Evolutionary conservation across 352 stramenopile species (phyloP), one percentile per base, ranked within the genome.

Genomic region (Phytophthora sojae): DNA sequence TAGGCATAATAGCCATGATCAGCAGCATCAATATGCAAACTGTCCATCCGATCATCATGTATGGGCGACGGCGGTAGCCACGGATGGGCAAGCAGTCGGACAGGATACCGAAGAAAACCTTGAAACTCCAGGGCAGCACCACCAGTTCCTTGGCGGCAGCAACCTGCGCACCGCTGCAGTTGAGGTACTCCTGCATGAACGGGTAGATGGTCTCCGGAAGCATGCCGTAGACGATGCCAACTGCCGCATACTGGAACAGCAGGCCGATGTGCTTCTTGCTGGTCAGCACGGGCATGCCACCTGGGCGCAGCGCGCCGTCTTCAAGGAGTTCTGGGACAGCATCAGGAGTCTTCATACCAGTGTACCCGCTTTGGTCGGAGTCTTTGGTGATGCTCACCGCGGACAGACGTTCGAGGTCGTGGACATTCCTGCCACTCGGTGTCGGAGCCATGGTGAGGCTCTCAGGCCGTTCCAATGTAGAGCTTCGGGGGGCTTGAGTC

Each of bases 1-100:
- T 67, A 1, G 64, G 64, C 30, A 73, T 66, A 26, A 67, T 68
- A 7, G 73, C 72, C 73, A 90, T 86, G 51, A 86, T 42, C 39
- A 87, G 17, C 3, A 87, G 58, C 71, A 81, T 83, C 3, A 80
- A 21, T 32, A 82, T 67, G 42, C 70, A 88, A 8, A 85, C 49
- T 3, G 63, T 55, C 81, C 81, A 89, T n/a, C 81, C 81, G 47
- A 89, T 62, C 23, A 89, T 61, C 75, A 89, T 86, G 65, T 79
- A 89, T 12, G 81, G 78, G 57, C 81, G 81, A 69, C 81, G 79
- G 23, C 81, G 81, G 66, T 86, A 87, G 47, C 81, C 81, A 25
- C 70, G 73, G 60, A 90, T 85, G 14, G 81, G 80, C 21, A 67
- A 67, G 35, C 65, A 73, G n/a, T 73, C 65, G 14, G 65, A 73